These are phyloP conservation scores for Podospora pseudoanserina DNA, from an alignment of 495 filamentous ascomycete genomes.

Conservation along the genomic window DNA sequence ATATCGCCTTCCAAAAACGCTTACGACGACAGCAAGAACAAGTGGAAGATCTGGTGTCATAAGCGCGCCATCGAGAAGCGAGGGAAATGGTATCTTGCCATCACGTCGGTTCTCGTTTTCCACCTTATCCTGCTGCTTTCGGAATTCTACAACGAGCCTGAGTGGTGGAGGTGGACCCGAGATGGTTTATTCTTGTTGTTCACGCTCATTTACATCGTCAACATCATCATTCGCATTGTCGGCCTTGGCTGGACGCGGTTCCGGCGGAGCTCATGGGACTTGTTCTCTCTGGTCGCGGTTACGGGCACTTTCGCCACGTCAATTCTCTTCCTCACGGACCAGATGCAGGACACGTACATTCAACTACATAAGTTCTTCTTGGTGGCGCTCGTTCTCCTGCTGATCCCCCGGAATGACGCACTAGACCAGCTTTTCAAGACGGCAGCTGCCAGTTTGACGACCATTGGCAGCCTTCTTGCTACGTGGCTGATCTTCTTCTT, in stretches of 20 bases:
- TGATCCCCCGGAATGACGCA: conserved; percentile 96
- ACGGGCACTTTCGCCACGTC: conserved; percentile 77
- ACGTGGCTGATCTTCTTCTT: conserved; percentile 97
- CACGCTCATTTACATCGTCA: conserved; percentile 78
- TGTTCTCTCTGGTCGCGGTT: conserved; percentile 83
- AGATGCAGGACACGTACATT: conserved; percentile 56
- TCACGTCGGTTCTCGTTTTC: conserved; percentile 73
- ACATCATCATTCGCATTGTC: conserved; percentile 78
- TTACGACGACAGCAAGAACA: conserved; percentile 64
- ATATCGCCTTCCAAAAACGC: conserved; percentile 90
- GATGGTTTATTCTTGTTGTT: conserved; percentile 78
- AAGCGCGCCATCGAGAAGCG: conserved; percentile 89
- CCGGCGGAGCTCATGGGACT: conserved; percentile 89
- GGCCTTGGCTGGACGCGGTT: conserved; percentile 93
- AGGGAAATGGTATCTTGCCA: conserved; percentile 81
- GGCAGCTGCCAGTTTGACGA: conserved; percentile 87
- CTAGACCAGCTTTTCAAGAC: conserved; percentile 99
- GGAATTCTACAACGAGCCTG: conserved; percentile 75
- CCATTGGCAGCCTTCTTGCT: conserved; percentile 87
- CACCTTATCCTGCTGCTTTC: conserved; percentile 80
- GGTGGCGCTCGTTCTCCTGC: conserved; percentile 81
- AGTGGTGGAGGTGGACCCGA: conserved; percentile 62
- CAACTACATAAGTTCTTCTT: conserved; percentile 91
- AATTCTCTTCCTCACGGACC: conserved; percentile 59
- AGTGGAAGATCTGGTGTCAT: conserved; percentile 92